Conservation (phyloP, 352 stramenopile species). For the Phytophthora syringae region DNA sequence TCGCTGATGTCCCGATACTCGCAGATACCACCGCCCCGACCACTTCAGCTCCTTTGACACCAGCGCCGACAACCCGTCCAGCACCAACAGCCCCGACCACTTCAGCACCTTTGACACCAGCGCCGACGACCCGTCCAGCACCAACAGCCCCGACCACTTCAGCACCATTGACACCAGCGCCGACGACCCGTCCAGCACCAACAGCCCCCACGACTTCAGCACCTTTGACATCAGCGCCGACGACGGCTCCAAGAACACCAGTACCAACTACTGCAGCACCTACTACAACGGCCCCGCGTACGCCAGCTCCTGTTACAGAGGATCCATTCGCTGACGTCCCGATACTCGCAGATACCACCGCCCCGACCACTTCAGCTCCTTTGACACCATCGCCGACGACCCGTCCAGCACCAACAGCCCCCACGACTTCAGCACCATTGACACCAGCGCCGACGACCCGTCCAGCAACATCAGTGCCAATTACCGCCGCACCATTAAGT, state of each 20-base stretch:
- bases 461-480: slow-evolving; percentile 10
- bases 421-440: background rate
- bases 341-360: background rate
- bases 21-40: background rate
- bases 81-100: too few species aligned
- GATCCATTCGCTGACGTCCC: background rate
- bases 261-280: background rate
- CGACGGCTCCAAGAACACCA: background rate
- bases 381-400: too few species aligned
- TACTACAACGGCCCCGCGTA: slow-evolving; percentile 8
- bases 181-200: background rate
- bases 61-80: too few species aligned
- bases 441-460: background rate
- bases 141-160: background rate
- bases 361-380: too few species aligned
- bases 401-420: too few species aligned
- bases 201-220: background rate
- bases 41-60: too few species aligned
- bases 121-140: background rate
- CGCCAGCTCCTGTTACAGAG: background rate
- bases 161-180: too few species aligned
- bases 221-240: background rate
- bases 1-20: background rate
- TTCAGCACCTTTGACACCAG: background rate
- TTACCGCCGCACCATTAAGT: background rate